A percentile compares a stretch with the other conserved stretches of the same genome.
Conservation (phyloP, 1,284 basidiomycete genomes). For the Phenoliferia sp. region DNA sequence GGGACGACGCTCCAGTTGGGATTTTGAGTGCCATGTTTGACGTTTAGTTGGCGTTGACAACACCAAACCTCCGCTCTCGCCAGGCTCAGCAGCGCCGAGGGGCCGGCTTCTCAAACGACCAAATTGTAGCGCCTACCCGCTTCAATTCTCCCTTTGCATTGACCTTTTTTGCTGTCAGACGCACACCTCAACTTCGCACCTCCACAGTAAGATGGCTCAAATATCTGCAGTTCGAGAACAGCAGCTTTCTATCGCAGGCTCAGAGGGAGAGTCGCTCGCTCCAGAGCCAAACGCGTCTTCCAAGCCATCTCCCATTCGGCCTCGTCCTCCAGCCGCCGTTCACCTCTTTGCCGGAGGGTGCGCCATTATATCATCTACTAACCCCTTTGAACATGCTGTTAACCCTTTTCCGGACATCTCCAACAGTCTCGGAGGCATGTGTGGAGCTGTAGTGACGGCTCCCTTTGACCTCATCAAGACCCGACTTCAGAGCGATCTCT, state of each 20-base stretch:
- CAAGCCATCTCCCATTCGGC: not conserved
- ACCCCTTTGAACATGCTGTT: too few species aligned
- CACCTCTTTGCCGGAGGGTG: slow-evolving; percentile 49
- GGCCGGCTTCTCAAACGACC: too few species aligned
- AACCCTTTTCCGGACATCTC: not conserved
- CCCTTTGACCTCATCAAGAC: slow-evolving; percentile 99
- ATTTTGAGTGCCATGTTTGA: slow-evolving; percentile 12
- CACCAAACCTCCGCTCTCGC: not conserved
- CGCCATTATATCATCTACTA: too few species aligned
- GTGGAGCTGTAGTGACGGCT: slow-evolving; percentile 91
- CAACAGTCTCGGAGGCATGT: slow-evolving; percentile 89
- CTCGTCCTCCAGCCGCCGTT: slow-evolving; percentile 29
- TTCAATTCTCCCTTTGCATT: too few species aligned
- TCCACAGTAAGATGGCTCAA: not conserved
- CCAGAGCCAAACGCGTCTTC: not conserved
- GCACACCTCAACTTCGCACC: not conserved
- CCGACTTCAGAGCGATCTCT: slow-evolving; percentile 85
- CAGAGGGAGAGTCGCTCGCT: not conserved
- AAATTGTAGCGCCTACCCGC: too few species aligned
- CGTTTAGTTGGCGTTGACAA: not conserved
- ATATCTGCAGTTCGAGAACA: not conserved
- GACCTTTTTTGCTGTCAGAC: too few species aligned
- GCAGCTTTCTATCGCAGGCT: not conserved
- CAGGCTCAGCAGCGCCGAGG: too few species aligned
- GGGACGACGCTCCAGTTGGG: slow-evolving; percentile 16